Percentiles rank a stretch among this genome's conserved stretches.
phyloP scores from a whole-genome alignment of 2,329 filamentous ascomycete genomes.

The Aureobasidium sp. region DNA sequence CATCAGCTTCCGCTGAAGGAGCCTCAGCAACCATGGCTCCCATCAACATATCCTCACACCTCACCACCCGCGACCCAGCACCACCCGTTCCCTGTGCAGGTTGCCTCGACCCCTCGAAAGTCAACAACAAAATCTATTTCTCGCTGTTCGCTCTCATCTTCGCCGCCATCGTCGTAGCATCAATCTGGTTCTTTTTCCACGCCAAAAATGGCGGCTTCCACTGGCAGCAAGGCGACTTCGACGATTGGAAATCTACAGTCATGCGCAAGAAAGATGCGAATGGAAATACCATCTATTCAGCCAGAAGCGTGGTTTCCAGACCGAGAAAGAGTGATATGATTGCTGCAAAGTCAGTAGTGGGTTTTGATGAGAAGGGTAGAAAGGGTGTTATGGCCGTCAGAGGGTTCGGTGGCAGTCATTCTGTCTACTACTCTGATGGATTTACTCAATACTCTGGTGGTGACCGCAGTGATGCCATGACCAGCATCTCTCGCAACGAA shows the following conservation, averaged over 20 bases:
- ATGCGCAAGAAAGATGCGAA: conserved; percentile 90
- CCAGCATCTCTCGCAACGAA: not conserved
- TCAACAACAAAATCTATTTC: conserved; percentile 72
- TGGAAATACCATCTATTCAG: conserved; percentile 85
- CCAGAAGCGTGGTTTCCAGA: conserved; percentile 72
- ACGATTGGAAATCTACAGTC: conserved; percentile 98
- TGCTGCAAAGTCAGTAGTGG: conserved; percentile 42
- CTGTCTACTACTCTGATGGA: conserved; percentile 48
- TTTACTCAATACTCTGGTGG: conserved; percentile 42
- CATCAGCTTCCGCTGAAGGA: not conserved
- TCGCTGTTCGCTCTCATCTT: conserved; percentile 89
- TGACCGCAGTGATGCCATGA: conserved; percentile 35
- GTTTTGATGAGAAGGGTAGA: conserved; percentile 50
- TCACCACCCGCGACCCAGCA: not conserved
- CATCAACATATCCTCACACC: not conserved
- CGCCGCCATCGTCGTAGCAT: conserved; percentile 74
- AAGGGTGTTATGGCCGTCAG: conserved; percentile 39
- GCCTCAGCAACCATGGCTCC: conserved; percentile 5
- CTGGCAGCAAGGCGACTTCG: conserved; percentile 90
- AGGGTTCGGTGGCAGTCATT: conserved; percentile 47
- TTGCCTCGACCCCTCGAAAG: conserved; percentile 34
- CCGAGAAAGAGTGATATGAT: conserved; percentile 35
- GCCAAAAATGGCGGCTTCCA: conserved; percentile 96
- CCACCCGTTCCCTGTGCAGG: conserved; percentile 22
- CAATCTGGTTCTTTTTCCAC: conserved; percentile 99